Percentiles rank a stretch among this genome's conserved stretches.
Evolutionary conservation across 2,329 filamentous ascomycete species (phyloP).

Genomic region (Arthrobotrys iridis): DNA sequence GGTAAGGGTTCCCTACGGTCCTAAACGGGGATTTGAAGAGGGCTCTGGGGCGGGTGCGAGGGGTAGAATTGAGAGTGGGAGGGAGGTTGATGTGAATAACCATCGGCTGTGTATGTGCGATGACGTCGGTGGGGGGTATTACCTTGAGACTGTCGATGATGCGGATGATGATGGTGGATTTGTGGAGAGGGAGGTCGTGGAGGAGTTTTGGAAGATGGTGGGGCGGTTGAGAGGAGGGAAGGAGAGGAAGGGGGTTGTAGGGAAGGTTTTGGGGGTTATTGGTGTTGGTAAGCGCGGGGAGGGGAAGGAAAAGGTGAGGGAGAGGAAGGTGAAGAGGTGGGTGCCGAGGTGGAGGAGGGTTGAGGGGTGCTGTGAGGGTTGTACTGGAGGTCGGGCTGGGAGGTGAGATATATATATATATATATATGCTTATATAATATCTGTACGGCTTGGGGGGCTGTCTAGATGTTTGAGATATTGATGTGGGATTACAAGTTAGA

Average conservation of each 20-base stretch:
- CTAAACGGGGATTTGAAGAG: background rate
- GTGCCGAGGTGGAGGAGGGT: background rate
- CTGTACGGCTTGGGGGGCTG: too few relatives aligned
- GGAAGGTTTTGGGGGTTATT: background rate
- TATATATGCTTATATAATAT: too few relatives aligned
- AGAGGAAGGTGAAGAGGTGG: background rate
- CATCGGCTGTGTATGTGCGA: slow-evolving; percentile 28
- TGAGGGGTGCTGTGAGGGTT: background rate
- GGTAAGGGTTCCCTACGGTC: background rate
- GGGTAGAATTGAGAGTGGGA: background rate
- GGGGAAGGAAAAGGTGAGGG: background rate
- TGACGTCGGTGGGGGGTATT: background rate
- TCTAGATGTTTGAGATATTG: too few relatives aligned
- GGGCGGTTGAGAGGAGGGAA: background rate
- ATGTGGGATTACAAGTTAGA: too few relatives aligned
- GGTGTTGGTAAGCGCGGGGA: background rate
- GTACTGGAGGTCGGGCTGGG: background rate
- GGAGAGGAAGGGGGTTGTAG: background rate
- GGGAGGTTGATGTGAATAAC: background rate
- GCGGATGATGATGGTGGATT: background rate
- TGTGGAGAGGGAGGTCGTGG: slow-evolving; percentile 1
- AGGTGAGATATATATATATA: too few relatives aligned
- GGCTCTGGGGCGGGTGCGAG: too few relatives aligned
- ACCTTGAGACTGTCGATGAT: slow-evolving; percentile 6
- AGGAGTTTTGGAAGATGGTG: background rate